Evolutionary conservation across 169 alveolate species (phyloP).

Genomic region (Plasmodium malariae): DNA sequence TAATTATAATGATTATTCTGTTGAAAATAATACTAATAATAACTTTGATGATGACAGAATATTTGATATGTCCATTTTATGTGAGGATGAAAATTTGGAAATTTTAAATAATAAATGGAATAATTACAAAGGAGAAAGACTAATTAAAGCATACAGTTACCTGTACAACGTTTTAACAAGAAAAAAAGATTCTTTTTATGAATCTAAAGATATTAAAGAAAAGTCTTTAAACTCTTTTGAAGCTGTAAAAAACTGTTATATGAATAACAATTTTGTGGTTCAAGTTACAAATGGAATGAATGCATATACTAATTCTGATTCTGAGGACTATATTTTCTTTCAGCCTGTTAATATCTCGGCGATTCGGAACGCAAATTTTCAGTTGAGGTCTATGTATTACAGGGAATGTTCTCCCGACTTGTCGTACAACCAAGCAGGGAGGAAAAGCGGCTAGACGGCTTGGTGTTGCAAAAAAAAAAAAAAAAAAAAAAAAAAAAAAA

Average conservation of each 20-base stretch:
- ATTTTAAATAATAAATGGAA: slow-evolving; percentile 32
- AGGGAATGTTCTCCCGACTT: not conserved
- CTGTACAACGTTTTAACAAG: not conserved
- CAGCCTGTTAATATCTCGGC: slow-evolving; percentile 30
- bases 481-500: no score
- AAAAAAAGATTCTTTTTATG: not conserved
- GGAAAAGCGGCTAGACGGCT: no score
- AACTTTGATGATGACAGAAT: not conserved
- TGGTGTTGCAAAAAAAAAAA: no score
- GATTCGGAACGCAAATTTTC: slow-evolving; percentile 9
- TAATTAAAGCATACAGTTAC: slow-evolving; percentile 13
- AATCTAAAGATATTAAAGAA: not conserved
- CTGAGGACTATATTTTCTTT: slow-evolving; percentile 34
- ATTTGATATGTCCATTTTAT: not conserved
- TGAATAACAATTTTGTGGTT: slow-evolving; percentile 24
- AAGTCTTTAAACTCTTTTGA: not conserved
- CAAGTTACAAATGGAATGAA: slow-evolving; percentile 12
- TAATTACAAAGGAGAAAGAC: slow-evolving; percentile 20
- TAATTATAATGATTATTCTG: slow-evolving; percentile 9
- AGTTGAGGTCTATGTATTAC: slow-evolving; percentile 34
- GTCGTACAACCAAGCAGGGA: no score
- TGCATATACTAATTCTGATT: slow-evolving; percentile 27
- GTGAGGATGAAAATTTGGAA: slow-evolving; percentile 17
- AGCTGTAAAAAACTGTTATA: slow-evolving; percentile 15
- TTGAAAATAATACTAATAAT: not conserved